Evolutionary conservation across 805 yeast genomes (phyloP).

Genomic region (Phaffomyces thermotolerans): DNA sequence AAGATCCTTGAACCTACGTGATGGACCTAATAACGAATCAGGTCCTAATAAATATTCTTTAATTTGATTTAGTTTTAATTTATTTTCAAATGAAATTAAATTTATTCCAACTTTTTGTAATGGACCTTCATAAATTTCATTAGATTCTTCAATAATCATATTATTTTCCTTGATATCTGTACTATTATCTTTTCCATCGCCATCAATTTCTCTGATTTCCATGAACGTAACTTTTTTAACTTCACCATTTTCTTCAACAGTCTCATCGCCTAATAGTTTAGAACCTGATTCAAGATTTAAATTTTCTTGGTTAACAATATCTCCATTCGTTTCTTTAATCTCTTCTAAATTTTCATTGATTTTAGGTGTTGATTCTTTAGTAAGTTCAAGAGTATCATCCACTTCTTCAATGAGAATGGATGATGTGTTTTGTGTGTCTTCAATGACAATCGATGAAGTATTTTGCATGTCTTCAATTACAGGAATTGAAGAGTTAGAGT

Average conservation of each 20-base stretch:
- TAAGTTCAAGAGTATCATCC: not conserved
- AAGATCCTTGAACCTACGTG: constrained; percentile 46
- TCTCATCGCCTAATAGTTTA: not conserved
- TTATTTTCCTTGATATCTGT: not conserved
- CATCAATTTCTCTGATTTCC: not conserved
- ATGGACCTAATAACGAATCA: constrained; percentile 45
- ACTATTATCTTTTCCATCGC: constrained; percentile 7
- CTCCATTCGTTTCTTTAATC: not conserved
- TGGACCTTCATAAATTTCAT: constrained; percentile 56
- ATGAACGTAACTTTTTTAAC: constrained; percentile 15
- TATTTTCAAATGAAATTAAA: constrained; percentile 41
- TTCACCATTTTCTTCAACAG: constrained; percentile 4
- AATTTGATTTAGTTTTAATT: constrained; percentile 25
- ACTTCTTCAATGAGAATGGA: not conserved
- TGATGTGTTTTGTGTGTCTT: not conserved
- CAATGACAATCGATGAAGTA: not conserved
- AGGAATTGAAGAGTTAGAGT: not conserved
- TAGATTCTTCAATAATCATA: constrained; percentile 10
- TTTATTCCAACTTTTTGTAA: constrained; percentile 51
- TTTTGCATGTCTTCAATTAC: not conserved
- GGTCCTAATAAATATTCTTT: constrained; percentile 50
- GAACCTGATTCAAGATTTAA: no score
- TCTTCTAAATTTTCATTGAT: not conserved
- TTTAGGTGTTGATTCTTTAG: not conserved
- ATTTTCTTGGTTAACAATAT: not conserved